Evolutionary conservation across 2,329 filamentous ascomycete species (phyloP), one percentile per base, ranked within the genome.

Genomic region (Alternaria alternata): DNA sequence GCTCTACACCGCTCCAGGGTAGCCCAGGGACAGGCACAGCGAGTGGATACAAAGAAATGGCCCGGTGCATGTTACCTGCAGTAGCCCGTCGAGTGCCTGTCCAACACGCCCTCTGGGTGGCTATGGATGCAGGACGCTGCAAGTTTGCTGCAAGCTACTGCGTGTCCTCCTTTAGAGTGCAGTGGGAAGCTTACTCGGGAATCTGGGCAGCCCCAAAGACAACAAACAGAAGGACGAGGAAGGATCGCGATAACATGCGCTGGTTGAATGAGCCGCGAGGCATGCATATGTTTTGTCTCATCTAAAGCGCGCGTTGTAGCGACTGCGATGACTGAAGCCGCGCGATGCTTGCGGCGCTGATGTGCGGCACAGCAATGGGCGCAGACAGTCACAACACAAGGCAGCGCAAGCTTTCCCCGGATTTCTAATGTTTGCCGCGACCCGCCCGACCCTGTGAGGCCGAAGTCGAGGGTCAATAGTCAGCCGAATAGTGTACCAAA

Each of bases 351-450:
- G 32, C 32, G 32, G 1, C 32, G 1, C 6, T 16, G 14, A 34
- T 14, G 14, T 34, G 32, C 32, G 5, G 12, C 14, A 34, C 14
- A 34, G 32, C 32, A 34, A 11, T 11, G 8, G 18, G 16, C 30
- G 12, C 12, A 34, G 12, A 14, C 12, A 2, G 32, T 34, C 5
- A 34, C 32, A 34, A 34, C 32, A 34, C 12, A 34, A 12, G 11
- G 53, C 49, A 54, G 39, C 38, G 49, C 22, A 61, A 70, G 71
- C 69, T 66, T 66, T 74, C 70, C 74, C 74, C 72, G 74, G 73
- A 69, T 59, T 65, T 46, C 41, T 48, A 56, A 42, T 54, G 47
- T 67, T 63, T 71, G 71, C 68, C 57, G 65, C 67, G 68, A 68
- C 66, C 72, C 67, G 67, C 61, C 48, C 58, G 65, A 54, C 67